Base-by-base conservation (phyloP, 768 basidiomycete species). In the Lenzites betulinus region DNA sequence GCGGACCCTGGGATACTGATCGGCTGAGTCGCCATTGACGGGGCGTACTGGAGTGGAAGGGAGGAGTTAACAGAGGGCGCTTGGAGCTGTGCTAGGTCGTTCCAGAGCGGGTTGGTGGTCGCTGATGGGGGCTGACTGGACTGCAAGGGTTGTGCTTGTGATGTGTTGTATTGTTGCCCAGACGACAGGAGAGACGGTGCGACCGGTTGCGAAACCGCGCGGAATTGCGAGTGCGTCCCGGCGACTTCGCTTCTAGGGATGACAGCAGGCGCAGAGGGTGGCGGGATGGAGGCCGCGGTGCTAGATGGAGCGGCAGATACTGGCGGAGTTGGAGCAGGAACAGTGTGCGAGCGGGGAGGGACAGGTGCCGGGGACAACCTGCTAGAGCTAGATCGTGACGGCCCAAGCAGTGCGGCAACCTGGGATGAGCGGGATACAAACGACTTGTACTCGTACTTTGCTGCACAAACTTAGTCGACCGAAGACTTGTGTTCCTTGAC, bases 381-480 rank as follows among this genome's bases (percentile, higher is more conserved):
- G 44, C 59, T 65, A 1, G 69, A 30, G 13, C 66, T 65, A 23
- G 74, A 73, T 15, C 71, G 62, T 26, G 75, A 70, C 1, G 72
- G 72, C 0, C 72, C 73, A 7, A 74, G 67, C 28, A 72, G 60
- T 9, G 72, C 62, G 0, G 70, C 64, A 23, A 72, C 73, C 54
- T 74, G 22, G 63, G 71, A 58, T 42, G 59, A 58, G 53, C 68
- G 38, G 48, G 81, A 75, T 33, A 88, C 67, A 73, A 88, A 93
- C 23, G 82, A 80, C 70, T 83, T 89, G 71, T 85, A 88, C 67
- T 95, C 85, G 62, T 93, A 93, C 71, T 93, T 93, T 7, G 83
- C 91, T 92, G 64, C n/a, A 58, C 56, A 7, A 23, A 2, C 4
- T 30, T 7, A 33, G 28, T 43, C 23, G 48, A 50, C 28, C 48